Evolutionary conservation across 352 stramenopile genomes (phyloP), one percentile per base, ranked within the genome.

Genomic region (Stramenopiles sp.): DNA sequence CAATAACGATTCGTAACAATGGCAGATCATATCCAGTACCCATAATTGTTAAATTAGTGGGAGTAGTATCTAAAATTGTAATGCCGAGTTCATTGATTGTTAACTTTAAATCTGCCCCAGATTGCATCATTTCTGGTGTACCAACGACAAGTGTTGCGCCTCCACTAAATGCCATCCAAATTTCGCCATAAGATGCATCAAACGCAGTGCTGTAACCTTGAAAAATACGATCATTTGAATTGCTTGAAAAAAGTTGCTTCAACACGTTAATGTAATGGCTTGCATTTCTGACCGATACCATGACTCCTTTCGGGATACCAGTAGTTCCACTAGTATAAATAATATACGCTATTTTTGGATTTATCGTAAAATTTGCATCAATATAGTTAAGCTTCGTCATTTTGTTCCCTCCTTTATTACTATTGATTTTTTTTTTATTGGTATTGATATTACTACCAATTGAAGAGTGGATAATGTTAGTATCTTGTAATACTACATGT

Each of bases 41-140:
- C 65, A 76, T 76, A 13, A 76, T 76, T 33, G 65, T 76, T 33
- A 76, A 76, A 76, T 76, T 76, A 13, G 65, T 76, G 4, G 65
- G 65, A 31, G 65, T 76, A 13, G 65, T 76, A 33, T 76, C 65
- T 33, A 76, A 13, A 13, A 76, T 76, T 33, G 65, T 13, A 33
- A 76, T 76, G 4, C 65, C 4, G 7, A 76, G 65, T 4, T 76
- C 65, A 13, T 20, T 4, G 13, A 76, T 4, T 31, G 7, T 7
- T 13, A 13, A 4, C 13, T 76, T 76, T 20, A 76, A 33, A 76
- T 76, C 65, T 4, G 65, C 4, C 4, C 65, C 65, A 7, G 65
- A 76, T 33, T 33, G 65, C 65, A 76, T 76, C 65, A 76, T 76
- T 4, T 7, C 13, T 33, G 4, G 30, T 33, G 65, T 76, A 33